Conservation (phyloP, 139 green algal genomes). For the Coelastrella sp. region DNA sequence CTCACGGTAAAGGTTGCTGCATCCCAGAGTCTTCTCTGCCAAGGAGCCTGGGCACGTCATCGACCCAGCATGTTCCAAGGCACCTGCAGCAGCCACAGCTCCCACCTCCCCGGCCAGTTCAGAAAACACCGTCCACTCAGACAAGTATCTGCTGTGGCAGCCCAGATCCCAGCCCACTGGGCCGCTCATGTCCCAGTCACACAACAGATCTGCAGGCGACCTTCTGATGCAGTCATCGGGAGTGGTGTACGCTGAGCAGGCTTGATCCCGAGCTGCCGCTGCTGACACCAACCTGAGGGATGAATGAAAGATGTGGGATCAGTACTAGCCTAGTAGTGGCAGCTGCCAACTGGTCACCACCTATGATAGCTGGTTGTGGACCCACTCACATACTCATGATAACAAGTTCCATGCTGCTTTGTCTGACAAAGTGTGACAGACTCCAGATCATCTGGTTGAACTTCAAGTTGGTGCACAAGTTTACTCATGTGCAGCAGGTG, state of each 20-base stretch:
- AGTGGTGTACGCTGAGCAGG: background rate
- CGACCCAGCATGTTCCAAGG: background rate
- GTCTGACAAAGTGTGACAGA: background rate
- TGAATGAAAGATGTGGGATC: background rate
- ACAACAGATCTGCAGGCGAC: background rate
- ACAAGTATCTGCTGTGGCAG: conserved; percentile 24
- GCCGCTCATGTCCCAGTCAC: conserved; percentile 23
- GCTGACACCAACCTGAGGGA: conserved; percentile 1
- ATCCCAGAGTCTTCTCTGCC: background rate
- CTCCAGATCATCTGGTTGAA: no score
- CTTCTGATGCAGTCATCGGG: background rate
- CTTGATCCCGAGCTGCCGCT: conserved; percentile 1
- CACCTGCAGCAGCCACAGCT: background rate
- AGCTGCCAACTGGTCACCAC: background rate
- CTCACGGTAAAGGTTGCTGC: conserved; percentile 36
- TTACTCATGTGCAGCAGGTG: background rate
- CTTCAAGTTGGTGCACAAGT: background rate
- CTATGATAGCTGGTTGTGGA: background rate
- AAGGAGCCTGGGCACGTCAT: conserved; percentile 7
- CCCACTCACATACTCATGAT: no score
- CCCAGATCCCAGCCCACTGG: background rate
- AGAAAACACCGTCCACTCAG: conserved; percentile 14
- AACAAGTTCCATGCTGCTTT: background rate
- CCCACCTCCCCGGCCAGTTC: background rate
- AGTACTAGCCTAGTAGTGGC: background rate